Evolutionary conservation across 495 filamentous ascomycete genomes (phyloP).

Genomic region (Filosporella fistucella): DNA sequence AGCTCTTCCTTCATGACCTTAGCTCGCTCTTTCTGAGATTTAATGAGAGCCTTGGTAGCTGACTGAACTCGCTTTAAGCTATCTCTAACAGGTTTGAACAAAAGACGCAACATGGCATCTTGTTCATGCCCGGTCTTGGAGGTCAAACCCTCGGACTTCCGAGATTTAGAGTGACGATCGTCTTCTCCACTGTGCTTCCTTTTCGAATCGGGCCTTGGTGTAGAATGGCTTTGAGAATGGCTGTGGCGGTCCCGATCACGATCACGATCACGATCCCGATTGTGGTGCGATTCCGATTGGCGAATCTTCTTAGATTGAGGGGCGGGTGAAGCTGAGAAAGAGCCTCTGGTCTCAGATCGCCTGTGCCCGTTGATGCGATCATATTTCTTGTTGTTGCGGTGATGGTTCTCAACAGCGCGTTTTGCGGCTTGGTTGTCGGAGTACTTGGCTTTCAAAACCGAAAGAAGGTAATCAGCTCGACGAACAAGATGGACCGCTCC

Average conservation of each 20-base stretch:
- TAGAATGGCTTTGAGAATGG: background rate
- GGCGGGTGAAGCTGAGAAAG: constrained; percentile 57
- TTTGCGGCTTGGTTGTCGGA: constrained; percentile 68
- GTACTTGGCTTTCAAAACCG: constrained; percentile 77
- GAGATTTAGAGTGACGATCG: constrained; percentile 26
- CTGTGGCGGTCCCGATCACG: background rate
- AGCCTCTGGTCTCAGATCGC: constrained; percentile 43
- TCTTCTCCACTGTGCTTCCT: constrained; percentile 30
- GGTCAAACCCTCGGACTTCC: constrained; percentile 27
- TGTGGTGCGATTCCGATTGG: constrained; percentile 22
- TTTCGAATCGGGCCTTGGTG: constrained; percentile 27
- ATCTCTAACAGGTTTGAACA: constrained; percentile 56
- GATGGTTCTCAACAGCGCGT: constrained; percentile 81
- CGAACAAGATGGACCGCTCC: constrained; percentile 95
- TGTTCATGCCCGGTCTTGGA: constrained; percentile 13
- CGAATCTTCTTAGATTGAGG: constrained; percentile 35
- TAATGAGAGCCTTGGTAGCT: constrained; percentile 61
- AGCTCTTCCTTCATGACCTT: constrained; percentile 45
- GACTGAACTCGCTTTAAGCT: constrained; percentile 52
- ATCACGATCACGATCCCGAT: constrained; percentile 22
- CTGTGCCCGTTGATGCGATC: constrained; percentile 43
- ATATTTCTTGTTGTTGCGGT: constrained; percentile 76
- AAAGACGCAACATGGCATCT: constrained; percentile 49
- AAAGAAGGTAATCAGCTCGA: constrained; percentile 88
- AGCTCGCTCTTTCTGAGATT: constrained; percentile 53